Evolutionary conservation across 1,284 basidiomycete species (phyloP), one percentile per base, ranked within the genome.

Genomic region (Ustilago tritici): DNA sequence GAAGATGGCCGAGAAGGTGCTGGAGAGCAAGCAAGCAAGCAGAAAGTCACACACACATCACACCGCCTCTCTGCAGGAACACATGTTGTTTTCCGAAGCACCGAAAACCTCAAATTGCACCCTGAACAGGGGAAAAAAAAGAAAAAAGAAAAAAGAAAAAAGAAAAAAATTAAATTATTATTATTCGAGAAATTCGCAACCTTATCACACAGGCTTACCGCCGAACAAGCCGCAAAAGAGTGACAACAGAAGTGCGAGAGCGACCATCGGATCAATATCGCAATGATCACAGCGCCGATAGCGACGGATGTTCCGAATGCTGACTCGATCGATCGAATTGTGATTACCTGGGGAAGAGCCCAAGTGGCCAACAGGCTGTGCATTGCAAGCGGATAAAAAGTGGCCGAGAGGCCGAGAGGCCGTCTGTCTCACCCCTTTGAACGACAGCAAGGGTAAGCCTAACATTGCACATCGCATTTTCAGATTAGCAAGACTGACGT

Each of bases 401-500:
- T 41, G 40, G 40, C 40, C 40, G 40, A 14, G 11, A 28, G 10
- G 40, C 40, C 40, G 40, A 2, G 11, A 28, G 23, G 23, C 23
- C 23, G 23, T 28, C 11, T 53, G 50, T 35, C 50, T 53, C 50
- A 12, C 31, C 19, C 19, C 23, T 28, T 28, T 2, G 23, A 28
- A 1, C 41, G 19, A 38, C 23, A 8, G 50, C 50, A 28, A 5
- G 47, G 40, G 47, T 28, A 49, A 50, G 46, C 41, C 12, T 10
- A 12, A 35, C 11, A 23, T 19, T 3, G 23, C 8, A 28, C 12
- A 32, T 14, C 38, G 57, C 58, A 60, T 54, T 19, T 35, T 3
- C 7, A n/a, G 10, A 58, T 62, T 68, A 62, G 43, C 61, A 52
- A 41, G 15, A n/a, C n/a, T 69, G 23, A 69, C 43, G 23, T 59